These are phyloP conservation scores for Coemansia sp. DNA, from an alignment of 192 early-diverging fungal genomes.

Conservation along the genomic window DNA sequence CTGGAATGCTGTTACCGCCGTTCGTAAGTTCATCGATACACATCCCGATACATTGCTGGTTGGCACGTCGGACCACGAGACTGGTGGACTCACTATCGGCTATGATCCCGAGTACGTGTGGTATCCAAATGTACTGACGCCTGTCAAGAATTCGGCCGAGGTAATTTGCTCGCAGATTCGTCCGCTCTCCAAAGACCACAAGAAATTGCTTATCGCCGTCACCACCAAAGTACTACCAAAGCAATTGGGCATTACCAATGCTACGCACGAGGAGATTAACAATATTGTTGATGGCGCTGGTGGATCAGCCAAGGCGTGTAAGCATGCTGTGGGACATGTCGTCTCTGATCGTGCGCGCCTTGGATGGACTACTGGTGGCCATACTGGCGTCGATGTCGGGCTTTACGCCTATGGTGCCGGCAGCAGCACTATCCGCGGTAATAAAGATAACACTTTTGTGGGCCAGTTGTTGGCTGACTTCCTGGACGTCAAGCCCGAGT, in stretches of 20 bases:
- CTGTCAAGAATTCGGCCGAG: constrained; percentile 41
- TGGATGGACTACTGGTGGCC: constrained; percentile 84
- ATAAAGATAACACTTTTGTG: constrained; percentile 71
- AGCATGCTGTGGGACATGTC: constrained; percentile 26
- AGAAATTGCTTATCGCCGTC: not conserved
- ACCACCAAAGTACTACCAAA: constrained; percentile 20
- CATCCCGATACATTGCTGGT: constrained; percentile 60
- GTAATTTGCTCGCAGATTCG: constrained; percentile 19
- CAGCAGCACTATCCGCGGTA: constrained; percentile 42
- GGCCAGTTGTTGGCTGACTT: constrained; percentile 61
- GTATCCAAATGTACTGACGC: constrained; percentile 42
- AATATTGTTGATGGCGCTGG: not conserved
- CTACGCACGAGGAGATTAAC: constrained; percentile 26
- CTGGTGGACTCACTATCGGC: constrained; percentile 61
- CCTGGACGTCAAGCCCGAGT: constrained; percentile 58
- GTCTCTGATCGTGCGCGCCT: constrained; percentile 40
- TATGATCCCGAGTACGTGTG: constrained; percentile 59
- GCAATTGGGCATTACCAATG: constrained; percentile 41
- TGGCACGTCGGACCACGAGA: constrained; percentile 67
- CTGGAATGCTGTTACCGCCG: constrained; percentile 56
- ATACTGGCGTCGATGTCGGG: constrained; percentile 92
- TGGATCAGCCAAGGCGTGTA: constrained; percentile 14
- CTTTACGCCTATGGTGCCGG: constrained; percentile 65
- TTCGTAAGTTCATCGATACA: constrained; percentile 51
- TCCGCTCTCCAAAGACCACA: not conserved